Base-by-base conservation (phyloP, 176 grass and related monocot genomes). In the Avena eriantha region DNA sequence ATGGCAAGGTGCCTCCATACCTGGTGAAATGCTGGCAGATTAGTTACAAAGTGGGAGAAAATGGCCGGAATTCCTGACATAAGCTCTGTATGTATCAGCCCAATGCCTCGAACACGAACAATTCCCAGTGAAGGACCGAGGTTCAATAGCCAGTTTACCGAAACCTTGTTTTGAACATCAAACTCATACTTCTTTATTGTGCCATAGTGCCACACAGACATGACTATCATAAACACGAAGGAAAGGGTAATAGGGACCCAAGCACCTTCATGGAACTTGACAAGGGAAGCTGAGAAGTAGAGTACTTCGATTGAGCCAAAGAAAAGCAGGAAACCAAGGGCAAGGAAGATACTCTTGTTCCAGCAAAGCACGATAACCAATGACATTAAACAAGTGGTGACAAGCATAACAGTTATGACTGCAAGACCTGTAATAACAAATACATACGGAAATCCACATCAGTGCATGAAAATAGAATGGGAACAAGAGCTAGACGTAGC, bases 1-100 rank as follows among this genome's bases (percentile, higher is more conserved):
- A 56, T 56, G 41, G 51, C 17, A 72, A 56, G 8, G 19, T 82
- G 46, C 23, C 3, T 51, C 18, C 67, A 70, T 70, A 98, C 96
- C 96, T 98, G 96, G 88, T 98, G 96, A 86, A 98, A 98, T 23
- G 96, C 96, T 36, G 96, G 96, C 24, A 98, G 59, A 83, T 98
- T 98, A 45, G 96, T 98, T 70, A 98, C 96, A 5, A 98, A 98
- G 31, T 98, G 96, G 48, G 96, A 96, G 73, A 98, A 98, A 61
- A 98, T 96, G 29, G 94, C 94, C 1, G 96, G 96, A 84, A 98
- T 98, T 78, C 96, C 96, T 41, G 96, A 94, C 77, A 90, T 89
- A 46, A 98, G 92, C 22, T 98, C 96, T 48, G 94, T 96, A 75
- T 98, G 96, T 86, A 98, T 96, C 22, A 98, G 78, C 4, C 96